These are phyloP conservation scores for Camellia lanceoleosa DNA, from an alignment of 148 eudicot genomes.

Conservation along the genomic window DNA sequence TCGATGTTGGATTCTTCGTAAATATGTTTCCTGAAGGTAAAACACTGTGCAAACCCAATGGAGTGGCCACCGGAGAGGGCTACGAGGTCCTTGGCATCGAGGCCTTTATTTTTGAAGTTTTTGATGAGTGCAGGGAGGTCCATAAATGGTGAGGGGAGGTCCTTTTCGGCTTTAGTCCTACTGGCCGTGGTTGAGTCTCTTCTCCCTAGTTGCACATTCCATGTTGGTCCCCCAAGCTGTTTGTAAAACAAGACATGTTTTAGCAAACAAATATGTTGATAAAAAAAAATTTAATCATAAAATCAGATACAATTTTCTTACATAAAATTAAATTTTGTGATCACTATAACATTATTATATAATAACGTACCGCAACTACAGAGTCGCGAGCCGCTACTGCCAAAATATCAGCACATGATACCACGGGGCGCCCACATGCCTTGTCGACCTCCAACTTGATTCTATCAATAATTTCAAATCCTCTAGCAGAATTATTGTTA, in stretches of 20 bases:
- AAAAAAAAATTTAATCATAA: no score
- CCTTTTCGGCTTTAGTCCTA: constrained; percentile 9
- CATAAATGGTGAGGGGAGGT: constrained; percentile 29
- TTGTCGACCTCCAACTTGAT: constrained; percentile 26
- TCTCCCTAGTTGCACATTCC: constrained; percentile 34
- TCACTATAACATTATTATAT: neutral
- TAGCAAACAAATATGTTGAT: neutral
- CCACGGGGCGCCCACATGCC: constrained; percentile 21
- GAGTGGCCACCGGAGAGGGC: constrained; percentile 47
- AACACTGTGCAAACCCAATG: constrained; percentile 52
- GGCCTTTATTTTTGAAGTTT: constrained; percentile 24
- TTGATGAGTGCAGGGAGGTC: constrained; percentile 22
- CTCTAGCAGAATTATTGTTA: constrained; percentile 25
- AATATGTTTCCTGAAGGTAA: constrained; percentile 41
- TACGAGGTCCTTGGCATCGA: constrained; percentile 22
- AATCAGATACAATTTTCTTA: no score
- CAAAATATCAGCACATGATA: constrained; percentile 41
- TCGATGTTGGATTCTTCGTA: constrained; percentile 46
- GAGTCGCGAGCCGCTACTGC: constrained; percentile 41
- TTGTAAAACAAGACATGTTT: no score
- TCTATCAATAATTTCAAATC: constrained; percentile 29
- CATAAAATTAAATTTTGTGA: no score
- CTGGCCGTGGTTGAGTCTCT: constrained; percentile 30
- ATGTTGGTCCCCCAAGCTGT: constrained; percentile 31
- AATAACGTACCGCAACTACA: constrained; percentile 25